These are phyloP conservation scores for Beauveria brongniartii DNA, from an alignment of 2,329 filamentous ascomycete genomes.

Conservation along the genomic window DNA sequence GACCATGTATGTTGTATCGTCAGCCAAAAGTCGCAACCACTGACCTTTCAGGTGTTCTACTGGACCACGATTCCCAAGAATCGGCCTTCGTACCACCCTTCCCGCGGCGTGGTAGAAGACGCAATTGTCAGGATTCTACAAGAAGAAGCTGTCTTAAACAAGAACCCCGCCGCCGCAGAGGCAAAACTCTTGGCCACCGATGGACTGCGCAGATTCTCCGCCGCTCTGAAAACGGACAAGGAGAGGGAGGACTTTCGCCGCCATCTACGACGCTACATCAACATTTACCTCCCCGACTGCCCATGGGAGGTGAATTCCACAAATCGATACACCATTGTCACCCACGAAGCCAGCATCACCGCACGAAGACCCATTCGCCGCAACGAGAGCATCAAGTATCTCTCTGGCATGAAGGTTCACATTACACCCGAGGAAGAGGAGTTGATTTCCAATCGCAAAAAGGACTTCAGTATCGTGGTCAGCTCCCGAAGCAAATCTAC, in stretches of 20 bases:
- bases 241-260: slow-evolving; percentile 81
- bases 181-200: slow-evolving; percentile 61
- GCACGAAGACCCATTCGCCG: slow-evolving; percentile 72
- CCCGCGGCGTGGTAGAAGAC: slow-evolving; percentile 64
- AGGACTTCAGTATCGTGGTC: slow-evolving; percentile 95
- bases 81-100: slow-evolving; percentile 74
- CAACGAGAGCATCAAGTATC: slow-evolving; percentile 82
- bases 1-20: slow-evolving; percentile 71
- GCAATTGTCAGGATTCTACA: slow-evolving; percentile 55
- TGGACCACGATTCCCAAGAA: slow-evolving; percentile 97
- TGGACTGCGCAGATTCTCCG: slow-evolving; percentile 65
- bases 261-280: slow-evolving; percentile 84
- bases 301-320: slow-evolving; percentile 88
- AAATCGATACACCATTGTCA: slow-evolving; percentile 88
- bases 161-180: slow-evolving; percentile 64
- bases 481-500: slow-evolving; percentile 86
- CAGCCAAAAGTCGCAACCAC: background rate
- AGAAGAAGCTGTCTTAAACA: slow-evolving; percentile 62
- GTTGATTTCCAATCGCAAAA: slow-evolving; percentile 69
- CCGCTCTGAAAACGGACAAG: slow-evolving; percentile 59
- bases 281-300: slow-evolving; percentile 87
- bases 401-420: slow-evolving; percentile 82
- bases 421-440: slow-evolving; percentile 89
- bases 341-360: slow-evolving; percentile 79
- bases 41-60: slow-evolving; percentile 66